Base-by-base conservation (phyloP, 1,139 yeast species). In the Pichia terricola region DNA sequence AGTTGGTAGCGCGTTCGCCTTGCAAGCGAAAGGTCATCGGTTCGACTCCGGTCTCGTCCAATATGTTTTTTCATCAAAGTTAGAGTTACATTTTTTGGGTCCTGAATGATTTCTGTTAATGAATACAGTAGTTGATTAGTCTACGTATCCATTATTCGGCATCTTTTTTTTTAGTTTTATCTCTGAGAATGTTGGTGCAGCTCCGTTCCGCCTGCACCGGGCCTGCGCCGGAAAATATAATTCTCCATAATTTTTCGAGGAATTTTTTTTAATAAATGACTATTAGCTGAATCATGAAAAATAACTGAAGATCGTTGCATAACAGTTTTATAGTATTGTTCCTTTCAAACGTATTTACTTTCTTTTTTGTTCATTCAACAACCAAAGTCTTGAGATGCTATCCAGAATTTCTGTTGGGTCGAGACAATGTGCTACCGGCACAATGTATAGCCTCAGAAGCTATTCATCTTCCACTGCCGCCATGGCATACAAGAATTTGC, bases 401-500 rank as follows among this genome's bases (percentile, higher is more conserved):
- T 42, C 44, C 7, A 44, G 28, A 28, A 38, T 41, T 26, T 35
- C 35, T 22, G 35, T 11, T 16, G 35, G 35, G 6, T 42, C 9
- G 40, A 47, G 33, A 38, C 42, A 41, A 37, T 34, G 30, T 44
- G 42, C 35, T 42, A 47, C 27, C 35, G 28, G 38, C 45, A 35
- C 46, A 31, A 39, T 46, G 37, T 26, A 35, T 16, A 42, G 36
- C 28, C 26, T 38, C 27, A 42, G 37, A 28, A 37, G 26, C 25
- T 43, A 45, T 16, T 55, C 61, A 7, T 76, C 85, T 38, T 85
- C 95, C 30, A 88, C 96, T n/a, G 80, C 96, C 28, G 97, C 97
- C 3, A 70, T 91, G 64, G 96, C 96, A 16, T 91, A 91, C 70
- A 91, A 91, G 67, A 82, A 87, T 35, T 72, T 89, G 53, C 96